Percentiles rank a stretch among this genome's conserved stretches.
phyloP scores from a whole-genome alignment of 2,329 filamentous ascomycete genomes.

The Xylariaceae sp. region DNA sequence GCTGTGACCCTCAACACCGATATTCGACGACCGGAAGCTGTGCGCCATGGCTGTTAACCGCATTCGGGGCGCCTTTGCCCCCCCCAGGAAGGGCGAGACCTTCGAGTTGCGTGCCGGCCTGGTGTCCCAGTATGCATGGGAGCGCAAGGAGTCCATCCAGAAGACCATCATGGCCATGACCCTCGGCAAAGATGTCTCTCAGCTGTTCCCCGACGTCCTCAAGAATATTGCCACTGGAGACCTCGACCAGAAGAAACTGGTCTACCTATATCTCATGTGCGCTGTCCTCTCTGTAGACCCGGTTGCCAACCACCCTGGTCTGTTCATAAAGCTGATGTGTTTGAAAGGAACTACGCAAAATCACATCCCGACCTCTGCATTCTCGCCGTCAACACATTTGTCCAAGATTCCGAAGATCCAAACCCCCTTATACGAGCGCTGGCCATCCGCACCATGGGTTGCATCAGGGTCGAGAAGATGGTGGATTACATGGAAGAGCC shows the following conservation, averaged over 20 bases:
- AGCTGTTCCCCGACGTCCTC: conserved; percentile 92
- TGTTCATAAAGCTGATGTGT: conserved; percentile 20
- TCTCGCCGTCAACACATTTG: conserved; percentile 97
- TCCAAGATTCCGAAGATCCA: conserved; percentile 97
- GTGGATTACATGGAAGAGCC: conserved; percentile 99
- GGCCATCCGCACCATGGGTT: conserved; percentile 97
- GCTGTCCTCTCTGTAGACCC: conserved; percentile 26
- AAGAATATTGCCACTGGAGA: conserved; percentile 97
- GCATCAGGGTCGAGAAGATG: conserved; percentile 98
- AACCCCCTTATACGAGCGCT: conserved; percentile 93
- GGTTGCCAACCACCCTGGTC: neutral
- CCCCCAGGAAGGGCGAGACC: conserved; percentile 93
- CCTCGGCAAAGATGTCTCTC: conserved; percentile 94
- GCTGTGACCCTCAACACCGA: neutral
- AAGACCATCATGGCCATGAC: conserved; percentile 99
- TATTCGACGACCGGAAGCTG: conserved; percentile 20
- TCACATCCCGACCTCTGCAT: conserved; percentile 98
- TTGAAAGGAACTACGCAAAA: conserved; percentile 91
- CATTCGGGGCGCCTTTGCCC: conserved; percentile 88
- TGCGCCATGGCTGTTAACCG: conserved; percentile 86
- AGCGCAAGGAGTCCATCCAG: conserved; percentile 97
- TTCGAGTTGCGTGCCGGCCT: conserved; percentile 94
- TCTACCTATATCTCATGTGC: conserved; percentile 96
- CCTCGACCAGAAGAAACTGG: conserved; percentile 98
- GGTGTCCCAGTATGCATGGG: conserved; percentile 98